These are phyloP conservation scores for Chrysanthemum makinoi DNA, from an alignment of 129 eudicot genomes.

Conservation along the genomic window DNA sequence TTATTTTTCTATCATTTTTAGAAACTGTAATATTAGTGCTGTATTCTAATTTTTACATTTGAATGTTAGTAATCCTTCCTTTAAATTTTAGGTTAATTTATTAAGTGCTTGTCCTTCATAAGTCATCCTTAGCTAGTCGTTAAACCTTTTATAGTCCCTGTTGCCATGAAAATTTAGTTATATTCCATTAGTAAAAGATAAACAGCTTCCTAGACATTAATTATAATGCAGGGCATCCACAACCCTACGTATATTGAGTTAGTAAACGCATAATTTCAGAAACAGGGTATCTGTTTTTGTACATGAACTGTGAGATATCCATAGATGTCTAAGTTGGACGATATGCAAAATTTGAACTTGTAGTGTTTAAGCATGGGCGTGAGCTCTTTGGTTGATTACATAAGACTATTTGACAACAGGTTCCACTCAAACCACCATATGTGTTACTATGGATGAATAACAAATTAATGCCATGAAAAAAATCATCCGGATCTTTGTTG, in stretches of 20 bases:
- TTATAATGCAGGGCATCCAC: neutral
- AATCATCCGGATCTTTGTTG: too few species aligned
- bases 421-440: neutral
- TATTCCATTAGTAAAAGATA: too few species aligned
- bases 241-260: neutral
- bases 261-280: neutral
- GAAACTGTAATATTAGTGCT: neutral
- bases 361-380: neutral
- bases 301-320: slow-evolving; percentile 4
- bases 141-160: too few species aligned
- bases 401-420: neutral
- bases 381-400: neutral
- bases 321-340: neutral
- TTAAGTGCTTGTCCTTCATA: too few species aligned
- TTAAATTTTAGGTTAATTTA: too few species aligned
- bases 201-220: neutral
- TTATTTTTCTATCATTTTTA: slow-evolving; percentile 10
- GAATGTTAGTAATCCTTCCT: neutral
- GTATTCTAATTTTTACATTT: slow-evolving; percentile 10
- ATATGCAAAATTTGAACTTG: neutral
- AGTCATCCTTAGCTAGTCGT: too few species aligned
- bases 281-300: neutral
- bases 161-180: too few species aligned
- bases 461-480: too few species aligned
- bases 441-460: too few species aligned